Percentiles rank a stretch among this genome's conserved stretches.
Conservation (phyloP, 441 rosid species). For the Jatropha multifida region DNA sequence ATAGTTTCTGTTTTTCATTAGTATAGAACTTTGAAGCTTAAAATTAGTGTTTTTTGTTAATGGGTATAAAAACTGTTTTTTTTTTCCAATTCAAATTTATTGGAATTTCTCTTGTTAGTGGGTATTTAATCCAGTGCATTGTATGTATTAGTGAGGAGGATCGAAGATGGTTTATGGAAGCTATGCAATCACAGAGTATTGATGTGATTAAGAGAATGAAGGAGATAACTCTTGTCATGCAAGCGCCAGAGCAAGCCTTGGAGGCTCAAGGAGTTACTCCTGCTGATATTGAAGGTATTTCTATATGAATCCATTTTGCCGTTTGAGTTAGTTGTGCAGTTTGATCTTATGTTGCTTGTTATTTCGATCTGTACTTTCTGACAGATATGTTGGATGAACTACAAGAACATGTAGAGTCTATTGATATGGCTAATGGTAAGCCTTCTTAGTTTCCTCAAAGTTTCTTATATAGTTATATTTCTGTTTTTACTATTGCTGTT, state of each 20-base stretch:
- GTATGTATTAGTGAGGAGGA: conserved; percentile 65
- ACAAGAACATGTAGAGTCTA: conserved; percentile 92
- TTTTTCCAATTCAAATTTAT: neutral
- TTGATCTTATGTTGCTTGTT: neutral
- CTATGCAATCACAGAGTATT: conserved; percentile 74
- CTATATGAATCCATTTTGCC: neutral
- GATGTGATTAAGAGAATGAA: conserved; percentile 87
- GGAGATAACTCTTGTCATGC: conserved; percentile 82
- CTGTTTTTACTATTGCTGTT: neutral
- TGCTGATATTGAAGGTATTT: conserved; percentile 74
- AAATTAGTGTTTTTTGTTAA: neutral
- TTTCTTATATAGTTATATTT: neutral
- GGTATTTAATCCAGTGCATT: neutral
- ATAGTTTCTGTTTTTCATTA: neutral
- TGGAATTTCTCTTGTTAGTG: neutral
- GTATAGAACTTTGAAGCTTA: neutral
- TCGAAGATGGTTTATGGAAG: conserved; percentile 91
- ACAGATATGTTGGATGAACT: conserved; percentile 92
- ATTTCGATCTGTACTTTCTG: conserved; percentile 11
- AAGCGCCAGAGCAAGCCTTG: conserved; percentile 66
- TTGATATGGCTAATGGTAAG: conserved; percentile 89
- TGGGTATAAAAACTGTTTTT: neutral
- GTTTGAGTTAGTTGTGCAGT: neutral
- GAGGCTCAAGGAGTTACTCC: conserved; percentile 85
- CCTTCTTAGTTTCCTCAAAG: neutral